Evolutionary conservation across 768 basidiomycete genomes (phyloP).

Genomic region (Rhodosporidiobolus sp.): DNA sequence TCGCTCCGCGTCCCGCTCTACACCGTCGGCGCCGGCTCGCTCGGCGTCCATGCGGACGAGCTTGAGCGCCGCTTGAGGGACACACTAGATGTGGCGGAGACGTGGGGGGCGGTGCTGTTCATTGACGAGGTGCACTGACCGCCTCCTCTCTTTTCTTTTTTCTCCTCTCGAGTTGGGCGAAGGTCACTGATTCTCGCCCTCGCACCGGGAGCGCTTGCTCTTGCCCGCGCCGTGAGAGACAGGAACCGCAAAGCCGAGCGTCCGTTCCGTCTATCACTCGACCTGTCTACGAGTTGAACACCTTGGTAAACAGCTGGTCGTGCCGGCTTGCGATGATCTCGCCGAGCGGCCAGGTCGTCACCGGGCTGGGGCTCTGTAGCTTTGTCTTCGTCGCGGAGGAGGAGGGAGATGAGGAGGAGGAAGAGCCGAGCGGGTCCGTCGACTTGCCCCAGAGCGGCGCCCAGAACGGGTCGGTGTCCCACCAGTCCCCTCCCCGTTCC

Average conservation of each 20-base stretch:
- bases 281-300: slow-evolving; percentile 73
- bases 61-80: slow-evolving; percentile 53
- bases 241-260: no score
- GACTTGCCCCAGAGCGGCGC: not conserved
- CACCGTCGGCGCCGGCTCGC: slow-evolving; percentile 5
- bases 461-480: slow-evolving; percentile 20
- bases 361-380: slow-evolving; percentile 56
- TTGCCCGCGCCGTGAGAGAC: no score
- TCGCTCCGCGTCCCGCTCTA: slow-evolving; percentile 70
- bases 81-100: slow-evolving; percentile 48
- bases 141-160: no score
- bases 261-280: no score
- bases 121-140: slow-evolving; percentile 13
- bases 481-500: slow-evolving; percentile 9
- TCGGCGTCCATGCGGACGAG: slow-evolving; percentile 52
- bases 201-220: no score
- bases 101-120: slow-evolving; percentile 30
- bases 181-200: no score
- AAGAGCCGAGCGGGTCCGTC: not conserved
- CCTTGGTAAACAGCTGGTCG: slow-evolving; percentile 89
- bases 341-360: slow-evolving; percentile 92
- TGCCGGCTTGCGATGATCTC: slow-evolving; percentile 87
- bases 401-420: slow-evolving; percentile 25
- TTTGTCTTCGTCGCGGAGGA: slow-evolving; percentile 31
- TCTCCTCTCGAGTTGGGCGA: not conserved